A percentile compares a stretch with the other conserved stretches of the same genome.
These are phyloP conservation scores for Boletellus dicymbophilus DNA, from an alignment of 1,284 basidiomycete genomes.

Conservation along the genomic window DNA sequence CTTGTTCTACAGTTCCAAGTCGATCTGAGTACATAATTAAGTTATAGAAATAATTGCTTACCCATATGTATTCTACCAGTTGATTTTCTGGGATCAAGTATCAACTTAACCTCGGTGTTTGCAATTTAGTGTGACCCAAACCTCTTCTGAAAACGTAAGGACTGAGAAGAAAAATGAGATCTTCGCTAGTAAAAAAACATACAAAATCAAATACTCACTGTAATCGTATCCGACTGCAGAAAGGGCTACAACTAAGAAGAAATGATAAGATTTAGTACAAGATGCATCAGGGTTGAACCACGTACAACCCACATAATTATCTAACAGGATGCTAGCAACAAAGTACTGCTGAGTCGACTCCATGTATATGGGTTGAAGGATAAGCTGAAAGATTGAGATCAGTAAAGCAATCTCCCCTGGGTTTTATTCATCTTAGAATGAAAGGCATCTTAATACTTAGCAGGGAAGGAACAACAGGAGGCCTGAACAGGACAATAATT, in stretches of 20 bases:
- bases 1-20: background rate
- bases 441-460: too few relatives aligned
- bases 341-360: too few relatives aligned
- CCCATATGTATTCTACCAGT: conserved; percentile 1
- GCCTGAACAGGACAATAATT: too few relatives aligned
- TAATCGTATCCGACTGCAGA: conserved; percentile 6
- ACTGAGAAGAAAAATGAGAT: background rate
- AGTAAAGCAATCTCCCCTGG: too few relatives aligned
- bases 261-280: background rate
- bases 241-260: background rate
- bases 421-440: too few relatives aligned
- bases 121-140: too few relatives aligned
- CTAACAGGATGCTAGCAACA: background rate
- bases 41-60: background rate
- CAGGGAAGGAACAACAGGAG: too few relatives aligned
- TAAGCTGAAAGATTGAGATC: too few relatives aligned
- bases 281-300: background rate
- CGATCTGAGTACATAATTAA: too few relatives aligned
- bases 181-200: background rate
- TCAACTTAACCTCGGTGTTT: too few relatives aligned
- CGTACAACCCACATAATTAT: background rate
- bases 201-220: background rate
- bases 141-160: background rate
- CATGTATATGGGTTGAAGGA: too few relatives aligned
- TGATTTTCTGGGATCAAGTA: background rate